Evolutionary conservation across 2,329 filamentous ascomycete genomes (phyloP), one percentile per base, ranked within the genome.

Genomic region (Phialophora chinensis): DNA sequence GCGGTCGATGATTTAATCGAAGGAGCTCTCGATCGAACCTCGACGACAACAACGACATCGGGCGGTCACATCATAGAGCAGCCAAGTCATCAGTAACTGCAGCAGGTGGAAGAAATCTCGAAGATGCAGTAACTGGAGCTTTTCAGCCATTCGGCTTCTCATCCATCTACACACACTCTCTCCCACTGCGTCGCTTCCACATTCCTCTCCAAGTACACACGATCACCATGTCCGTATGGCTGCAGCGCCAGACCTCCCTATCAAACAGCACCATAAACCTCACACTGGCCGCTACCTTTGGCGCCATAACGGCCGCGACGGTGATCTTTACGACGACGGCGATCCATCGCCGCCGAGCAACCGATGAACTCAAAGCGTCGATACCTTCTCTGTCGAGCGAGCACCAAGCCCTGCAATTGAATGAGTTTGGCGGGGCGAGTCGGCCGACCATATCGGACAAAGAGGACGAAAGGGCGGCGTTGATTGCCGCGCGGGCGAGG

Each of bases 331-430:
- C 85, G 2, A 82, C 85, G 61, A 86, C 88, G 73, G 81, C 85
- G 62, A 80, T 85, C 42, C 82, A 80, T 69, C 80, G 85, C 65
- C 82, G 81, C 73, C 84, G 85, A 71, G 83, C 82, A 57, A 81
- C 88, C 25, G 79, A 84, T 63, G 80, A 86, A 57, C 73, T 90
- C 65, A 89, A 89, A 72, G 83, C 83, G 52, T 88, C 86, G 0
- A 89, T 90, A 68, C 71, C 71, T 25, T 58, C 67, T 12, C 27
- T 71, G 29, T 72, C 71, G 8, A 42, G 44, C 27, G 55, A 69
- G 1, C 70, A 73, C 42, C 65, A 62, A 25, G 67, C 71, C 12
- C 52, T 59, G 72, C 79, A 83, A 79, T 79, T 85, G 65, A 84
- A 82, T 62, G 79, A 84, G 70, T 85, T 81, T 71, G 84, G 84